Percentiles rank a stretch among this genome's conserved stretches.
phyloP scores from a whole-genome alignment of 2,329 filamentous ascomycete genomes.

The Moelleriella libera region DNA sequence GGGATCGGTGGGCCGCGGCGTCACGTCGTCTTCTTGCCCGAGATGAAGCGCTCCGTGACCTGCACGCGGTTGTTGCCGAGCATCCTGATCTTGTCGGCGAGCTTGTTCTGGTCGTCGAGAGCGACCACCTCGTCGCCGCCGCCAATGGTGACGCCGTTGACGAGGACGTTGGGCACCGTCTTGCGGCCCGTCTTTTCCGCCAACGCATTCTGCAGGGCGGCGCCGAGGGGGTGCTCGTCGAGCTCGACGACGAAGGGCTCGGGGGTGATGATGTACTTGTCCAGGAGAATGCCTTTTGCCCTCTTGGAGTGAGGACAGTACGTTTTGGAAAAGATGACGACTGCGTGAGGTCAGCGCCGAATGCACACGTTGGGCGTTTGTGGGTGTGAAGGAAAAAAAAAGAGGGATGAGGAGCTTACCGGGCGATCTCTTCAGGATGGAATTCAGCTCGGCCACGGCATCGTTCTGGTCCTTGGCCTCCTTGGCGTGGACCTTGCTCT shows the following conservation, averaged over 20 bases:
- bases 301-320: slow-evolving; percentile 79
- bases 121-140: slow-evolving; percentile 75
- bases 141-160: slow-evolving; percentile 80
- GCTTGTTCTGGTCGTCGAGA: slow-evolving; percentile 50
- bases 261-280: slow-evolving; percentile 73
- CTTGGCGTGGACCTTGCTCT: slow-evolving; percentile 8
- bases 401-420: slow-evolving; percentile 36
- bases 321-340: slow-evolving; percentile 91
- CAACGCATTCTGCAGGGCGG: slow-evolving; percentile 57
- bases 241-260: slow-evolving; percentile 81
- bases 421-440: slow-evolving; percentile 71
- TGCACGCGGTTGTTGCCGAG: slow-evolving; percentile 55
- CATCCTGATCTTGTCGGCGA: slow-evolving; percentile 57
- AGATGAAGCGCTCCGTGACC: slow-evolving; percentile 32
- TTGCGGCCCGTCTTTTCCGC: slow-evolving; percentile 59
- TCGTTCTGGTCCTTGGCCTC: slow-evolving; percentile 46
- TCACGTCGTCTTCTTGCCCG: slow-evolving; percentile 4
- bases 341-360: slow-evolving; percentile 24
- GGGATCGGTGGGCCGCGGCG: background rate
- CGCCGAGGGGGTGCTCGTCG: slow-evolving; percentile 65
- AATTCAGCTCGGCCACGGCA: slow-evolving; percentile 57
- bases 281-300: slow-evolving; percentile 73
- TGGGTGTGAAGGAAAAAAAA: slow-evolving; percentile 5
- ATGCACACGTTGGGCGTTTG: too few species aligned
- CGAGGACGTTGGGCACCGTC: slow-evolving; percentile 85